Base-by-base conservation (phyloP, 805 yeast genomes). In the Saccharomycopsis sp. region DNA sequence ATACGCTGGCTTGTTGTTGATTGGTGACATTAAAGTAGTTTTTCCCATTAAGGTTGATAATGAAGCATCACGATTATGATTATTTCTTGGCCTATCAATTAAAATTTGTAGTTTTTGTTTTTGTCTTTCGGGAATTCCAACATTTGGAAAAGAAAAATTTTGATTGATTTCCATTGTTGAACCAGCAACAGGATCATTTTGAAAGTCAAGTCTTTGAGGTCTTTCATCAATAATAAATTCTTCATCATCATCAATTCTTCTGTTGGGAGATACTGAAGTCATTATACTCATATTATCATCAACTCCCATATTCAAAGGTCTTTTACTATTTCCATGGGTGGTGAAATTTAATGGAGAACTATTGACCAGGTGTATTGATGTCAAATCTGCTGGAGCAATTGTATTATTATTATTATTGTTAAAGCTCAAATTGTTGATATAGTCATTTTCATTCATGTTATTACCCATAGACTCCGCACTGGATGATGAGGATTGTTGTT, bases 21-120 rank as follows among this genome's bases (percentile, higher is more conserved):
- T 34, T 12, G 45, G 48, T 3, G 44, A 39, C 44, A 42, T 32
- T 8, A 45, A 32, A 26, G 32, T 32, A 12, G 44, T 29, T 21
- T 36, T 41, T 12, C 37, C 43, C 41, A 39, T 42, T 44, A 39
- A 31, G 5, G 41, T 30, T 14, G 35, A 36, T 4, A 45, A 34
- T n/a, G 44, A 36, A 4, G 27, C 27, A 29, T 45, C 46, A 19
- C 43, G 20, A 12, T 26, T 29, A 27, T 45, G 49, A 4, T 28
- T 6, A 6, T 23, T 23, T 23, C 26, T 6, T 8, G 6, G 10
- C 26, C 6, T 23, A 23, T 23, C 26, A 6, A 23, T 8, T 23
- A 8, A 10, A 23, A 23, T 10, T 23, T 23, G 26, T 23, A 10
- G 26, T 23, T 8, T 23, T 23, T 23, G 26, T 10, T 23, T 23